Evolutionary conservation across 2,329 filamentous ascomycete genomes (phyloP).

Genomic region (Neopestalotiopsis clavispora): DNA sequence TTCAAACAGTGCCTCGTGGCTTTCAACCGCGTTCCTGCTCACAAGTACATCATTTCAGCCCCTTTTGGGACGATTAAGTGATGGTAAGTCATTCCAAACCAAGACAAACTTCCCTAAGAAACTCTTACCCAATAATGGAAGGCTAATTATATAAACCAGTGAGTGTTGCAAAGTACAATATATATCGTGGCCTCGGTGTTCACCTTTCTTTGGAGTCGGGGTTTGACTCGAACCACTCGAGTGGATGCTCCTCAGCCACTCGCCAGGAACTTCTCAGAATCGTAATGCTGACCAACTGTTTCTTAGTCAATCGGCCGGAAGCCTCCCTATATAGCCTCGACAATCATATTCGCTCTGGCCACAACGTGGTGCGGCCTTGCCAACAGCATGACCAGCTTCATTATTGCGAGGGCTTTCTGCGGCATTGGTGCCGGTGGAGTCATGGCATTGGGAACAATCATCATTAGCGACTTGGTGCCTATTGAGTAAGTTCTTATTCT

Average conservation of each 20-base stretch:
- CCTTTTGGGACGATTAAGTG: conserved; percentile 74
- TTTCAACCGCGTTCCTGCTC: conserved; percentile 79
- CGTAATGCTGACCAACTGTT: not conserved
- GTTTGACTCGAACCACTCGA: too few relatives aligned
- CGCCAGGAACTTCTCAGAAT: not conserved
- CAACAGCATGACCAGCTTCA: conserved; percentile 70
- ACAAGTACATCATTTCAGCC: conserved; percentile 80
- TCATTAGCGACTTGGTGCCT: conserved; percentile 75
- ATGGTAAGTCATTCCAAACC: conserved; percentile 40
- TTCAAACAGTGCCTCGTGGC: conserved; percentile 81
- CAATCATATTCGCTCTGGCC: conserved; percentile 66
- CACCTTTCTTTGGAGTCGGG: too few relatives aligned
- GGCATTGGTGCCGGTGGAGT: conserved; percentile 76
- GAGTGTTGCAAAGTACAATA: not conserved
- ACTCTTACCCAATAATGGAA: not conserved
- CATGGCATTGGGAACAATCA: conserved; percentile 71
- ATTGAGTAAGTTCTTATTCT: conserved; percentile 59
- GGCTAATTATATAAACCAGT: not conserved
- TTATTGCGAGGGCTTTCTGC: conserved; percentile 71
- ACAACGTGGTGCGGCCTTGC: conserved; percentile 75
- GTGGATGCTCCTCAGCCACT: too few relatives aligned
- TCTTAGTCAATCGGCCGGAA: conserved; percentile 66
- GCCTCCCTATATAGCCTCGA: conserved; percentile 65
- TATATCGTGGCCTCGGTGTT: not conserved
- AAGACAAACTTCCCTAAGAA: not conserved